These are phyloP conservation scores for Malus hybrid DNA, from an alignment of 331 rosid genomes.

Conservation along the genomic window DNA sequence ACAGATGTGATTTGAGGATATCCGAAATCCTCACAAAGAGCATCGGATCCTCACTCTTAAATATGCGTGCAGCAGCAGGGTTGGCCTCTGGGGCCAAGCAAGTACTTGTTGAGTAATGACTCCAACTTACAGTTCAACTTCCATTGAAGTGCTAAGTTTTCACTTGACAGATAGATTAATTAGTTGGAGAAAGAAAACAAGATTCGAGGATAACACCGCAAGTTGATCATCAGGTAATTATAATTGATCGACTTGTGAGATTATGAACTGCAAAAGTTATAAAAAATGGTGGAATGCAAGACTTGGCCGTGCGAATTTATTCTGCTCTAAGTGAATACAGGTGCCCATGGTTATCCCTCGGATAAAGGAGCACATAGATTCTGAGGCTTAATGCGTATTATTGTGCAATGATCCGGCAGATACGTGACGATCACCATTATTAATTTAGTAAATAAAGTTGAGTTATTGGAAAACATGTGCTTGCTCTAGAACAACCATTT, in stretches of 20 bases:
- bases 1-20: too few relatives aligned
- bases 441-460: neutral
- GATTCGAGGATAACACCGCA: slow-evolving; percentile 27
- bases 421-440: too few relatives aligned
- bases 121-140: too few relatives aligned
- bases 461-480: neutral
- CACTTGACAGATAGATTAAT: neutral
- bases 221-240: slow-evolving; percentile 33
- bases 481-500: too few relatives aligned
- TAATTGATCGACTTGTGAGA: neutral
- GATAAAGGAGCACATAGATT: neutral
- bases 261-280: slow-evolving; percentile 33
- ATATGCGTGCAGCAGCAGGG: too few relatives aligned
- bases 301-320: slow-evolving; percentile 26
- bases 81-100: neutral
- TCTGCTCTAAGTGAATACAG: too few relatives aligned
- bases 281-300: slow-evolving; percentile 36
- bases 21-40: too few relatives aligned
- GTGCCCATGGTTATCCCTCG: neutral
- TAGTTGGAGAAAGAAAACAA: slow-evolving; percentile 29
- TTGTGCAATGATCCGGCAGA: too few relatives aligned
- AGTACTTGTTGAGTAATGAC: neutral
- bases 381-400: neutral
- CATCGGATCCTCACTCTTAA: too few relatives aligned
- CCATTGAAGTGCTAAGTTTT: neutral